Percentiles rank a stretch among this genome's conserved stretches.
phyloP scores from a whole-genome alignment of 2,329 filamentous ascomycete species.

The Trichoderma harzianum region DNA sequence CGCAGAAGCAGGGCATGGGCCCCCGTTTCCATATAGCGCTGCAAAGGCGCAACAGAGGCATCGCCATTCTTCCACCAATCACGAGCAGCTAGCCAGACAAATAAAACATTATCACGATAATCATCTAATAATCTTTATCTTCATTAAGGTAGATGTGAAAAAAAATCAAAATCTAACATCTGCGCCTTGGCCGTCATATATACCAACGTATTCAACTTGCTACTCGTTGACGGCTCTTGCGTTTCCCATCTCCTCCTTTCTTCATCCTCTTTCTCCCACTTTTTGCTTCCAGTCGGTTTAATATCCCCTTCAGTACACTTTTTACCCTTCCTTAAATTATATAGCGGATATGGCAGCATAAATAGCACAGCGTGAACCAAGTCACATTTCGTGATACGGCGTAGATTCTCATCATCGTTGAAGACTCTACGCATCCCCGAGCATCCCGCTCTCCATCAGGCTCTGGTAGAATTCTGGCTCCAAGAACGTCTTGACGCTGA shows the following conservation, averaged over 20 bases:
- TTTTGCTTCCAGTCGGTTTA: background rate
- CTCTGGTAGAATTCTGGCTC: constrained; percentile 90
- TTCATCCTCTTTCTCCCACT: background rate
- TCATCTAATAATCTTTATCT: background rate
- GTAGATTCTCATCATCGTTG: background rate
- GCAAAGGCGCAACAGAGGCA: background rate
- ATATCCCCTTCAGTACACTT: no score
- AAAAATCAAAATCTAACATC: background rate
- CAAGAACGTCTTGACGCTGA: constrained; percentile 92
- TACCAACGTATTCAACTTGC: background rate
- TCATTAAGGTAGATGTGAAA: background rate
- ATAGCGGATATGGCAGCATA: background rate
- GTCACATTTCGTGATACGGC: background rate
- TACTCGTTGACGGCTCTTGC: background rate
- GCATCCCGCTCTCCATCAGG: constrained; percentile 81
- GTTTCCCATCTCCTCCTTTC: background rate
- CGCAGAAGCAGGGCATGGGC: background rate
- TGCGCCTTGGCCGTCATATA: background rate
- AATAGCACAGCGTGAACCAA: background rate
- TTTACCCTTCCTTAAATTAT: background rate
- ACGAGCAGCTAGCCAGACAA: background rate
- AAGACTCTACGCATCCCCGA: constrained; percentile 53
- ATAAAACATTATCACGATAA: background rate
- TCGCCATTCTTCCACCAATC: constrained; percentile 8
- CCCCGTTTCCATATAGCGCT: background rate